Conservation (phyloP, 352 stramenopile species). For the Thraustotheca clavata region DNA sequence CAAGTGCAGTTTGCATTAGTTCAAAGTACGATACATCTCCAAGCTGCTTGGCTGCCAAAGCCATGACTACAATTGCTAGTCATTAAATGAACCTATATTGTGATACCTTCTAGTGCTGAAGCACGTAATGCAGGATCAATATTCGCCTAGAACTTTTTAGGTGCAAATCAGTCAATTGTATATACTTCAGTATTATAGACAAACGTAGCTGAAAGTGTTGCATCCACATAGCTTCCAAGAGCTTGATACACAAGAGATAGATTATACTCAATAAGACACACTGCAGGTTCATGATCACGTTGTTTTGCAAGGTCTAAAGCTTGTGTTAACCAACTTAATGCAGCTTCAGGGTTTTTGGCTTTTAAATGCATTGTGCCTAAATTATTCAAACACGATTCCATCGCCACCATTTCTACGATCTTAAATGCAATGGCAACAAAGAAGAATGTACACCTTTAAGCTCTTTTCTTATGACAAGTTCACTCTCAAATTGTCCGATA, state of each 20-base stretch:
- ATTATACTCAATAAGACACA: slow-evolving; percentile 12
- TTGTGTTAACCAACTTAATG: slow-evolving; percentile 14
- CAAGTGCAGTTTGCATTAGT: neutral
- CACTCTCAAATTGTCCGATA: slow-evolving; percentile 14
- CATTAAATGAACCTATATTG: neutral
- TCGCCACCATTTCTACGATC: slow-evolving; percentile 7
- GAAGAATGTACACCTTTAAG: neutral
- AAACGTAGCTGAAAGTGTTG: neutral
- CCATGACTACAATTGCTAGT: neutral
- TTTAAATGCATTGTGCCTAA: slow-evolving; percentile 15
- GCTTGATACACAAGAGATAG: neutral
- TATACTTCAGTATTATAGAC: neutral
- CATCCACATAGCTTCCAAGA: neutral
- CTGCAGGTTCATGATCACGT: neutral
- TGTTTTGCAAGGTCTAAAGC: neutral
- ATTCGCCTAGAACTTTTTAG: neutral
- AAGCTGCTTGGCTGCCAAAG: neutral
- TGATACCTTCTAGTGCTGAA: neutral
- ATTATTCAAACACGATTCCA: slow-evolving; percentile 21
- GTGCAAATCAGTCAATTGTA: neutral
- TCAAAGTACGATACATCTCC: neutral
- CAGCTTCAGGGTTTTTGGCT: neutral
- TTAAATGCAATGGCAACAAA: neutral
- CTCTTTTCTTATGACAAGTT: slow-evolving; percentile 14
- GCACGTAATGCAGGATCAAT: neutral